Evolutionary conservation across 768 basidiomycete species (phyloP), one percentile per base, ranked within the genome.

Genomic region (Podaxis pistillaris): DNA sequence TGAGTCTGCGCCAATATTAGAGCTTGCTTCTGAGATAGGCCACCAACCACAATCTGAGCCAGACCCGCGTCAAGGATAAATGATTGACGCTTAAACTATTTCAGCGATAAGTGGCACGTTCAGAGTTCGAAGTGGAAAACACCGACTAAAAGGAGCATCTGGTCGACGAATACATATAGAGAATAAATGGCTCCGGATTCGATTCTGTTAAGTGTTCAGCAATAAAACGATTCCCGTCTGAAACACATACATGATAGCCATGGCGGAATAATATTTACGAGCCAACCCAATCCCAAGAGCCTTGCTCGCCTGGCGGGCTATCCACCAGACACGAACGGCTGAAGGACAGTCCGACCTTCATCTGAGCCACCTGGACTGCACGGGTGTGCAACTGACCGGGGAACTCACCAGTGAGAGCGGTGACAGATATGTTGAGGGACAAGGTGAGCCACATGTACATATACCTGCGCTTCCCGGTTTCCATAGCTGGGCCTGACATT

Each of bases 151-250:
- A 38, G 4, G 11, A 50, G 49, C 8, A 51, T 17, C 22, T 24
- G 49, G 44, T 59, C 58, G 1, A 59, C 2, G 13, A 59, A 26
- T 24, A 59, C 15, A 37, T 59, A 59, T 15, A 73, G 17, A 1
- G 76, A 74, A 63, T 79, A 79, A 17, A 79, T 66, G 2, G 72
- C 56, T 0, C 79, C 78, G 0, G 77, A 77, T 69, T 78, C 77
- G 38, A 78, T 68, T 22, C 78, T 79, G 51, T 13, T 8, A 22
- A 55, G 15, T 7, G 1, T 26, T 44, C n/a, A 44, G 41, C 7
- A 6, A 30, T 30, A 6, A 44, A 44, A n/a, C 17, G 17, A 4
- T n/a, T n/a, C 13, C n/a, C 6, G n/a, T 4, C 15, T n/a, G n/a
- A 12, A n/a, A 37, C 28, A 67, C 75, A 40, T 49, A 80, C 79